These are phyloP conservation scores for Prasinococcaceae sp. DNA, from an alignment of 139 green algal species.

Conservation along the genomic window DNA sequence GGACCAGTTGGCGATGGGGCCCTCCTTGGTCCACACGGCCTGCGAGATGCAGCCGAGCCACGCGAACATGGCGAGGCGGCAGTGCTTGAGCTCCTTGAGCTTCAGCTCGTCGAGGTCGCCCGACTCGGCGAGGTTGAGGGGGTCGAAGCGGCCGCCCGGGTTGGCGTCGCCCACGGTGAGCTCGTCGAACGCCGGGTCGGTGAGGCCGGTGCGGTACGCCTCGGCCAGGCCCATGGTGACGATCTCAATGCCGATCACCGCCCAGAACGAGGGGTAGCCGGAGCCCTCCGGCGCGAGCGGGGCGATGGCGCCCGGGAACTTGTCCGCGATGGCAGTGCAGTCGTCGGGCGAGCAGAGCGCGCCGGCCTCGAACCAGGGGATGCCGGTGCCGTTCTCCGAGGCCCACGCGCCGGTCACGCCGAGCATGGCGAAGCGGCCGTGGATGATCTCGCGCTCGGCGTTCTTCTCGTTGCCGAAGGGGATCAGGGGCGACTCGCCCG, in stretches of 20 bases:
- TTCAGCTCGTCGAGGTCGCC: conserved; percentile 17
- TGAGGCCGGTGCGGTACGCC: conserved; percentile 5
- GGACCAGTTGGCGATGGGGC: conserved; percentile 21
- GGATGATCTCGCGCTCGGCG: conserved; percentile 23
- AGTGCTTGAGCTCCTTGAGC: conserved; percentile 26
- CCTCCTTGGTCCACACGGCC: conserved; percentile 16
- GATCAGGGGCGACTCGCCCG: conserved; percentile 9
- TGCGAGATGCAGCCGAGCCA: conserved; percentile 20
- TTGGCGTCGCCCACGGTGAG: conserved; percentile 15
- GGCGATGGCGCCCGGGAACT: not conserved
- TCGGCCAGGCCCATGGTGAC: not conserved
- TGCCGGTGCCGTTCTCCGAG: not conserved
- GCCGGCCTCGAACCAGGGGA: conserved; percentile 2
- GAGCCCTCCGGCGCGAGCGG: conserved; percentile 1
- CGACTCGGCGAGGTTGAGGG: conserved; percentile 13
- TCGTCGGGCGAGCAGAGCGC: conserved; percentile 3
- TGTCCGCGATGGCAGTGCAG: not conserved
- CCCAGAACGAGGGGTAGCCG: not conserved
- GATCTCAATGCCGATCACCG: not conserved
- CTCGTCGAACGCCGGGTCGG: conserved; percentile 5
- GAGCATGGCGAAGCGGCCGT: conserved; percentile 23
- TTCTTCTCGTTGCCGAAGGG: conserved; percentile 13
- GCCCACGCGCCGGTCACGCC: conserved; percentile 12
- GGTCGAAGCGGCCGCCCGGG: conserved; percentile 19
- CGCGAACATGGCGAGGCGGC: conserved; percentile 21